These are phyloP conservation scores for Ascocoryne sarcoides DNA, from an alignment of 2,329 filamentous ascomycete species.

Conservation along the genomic window DNA sequence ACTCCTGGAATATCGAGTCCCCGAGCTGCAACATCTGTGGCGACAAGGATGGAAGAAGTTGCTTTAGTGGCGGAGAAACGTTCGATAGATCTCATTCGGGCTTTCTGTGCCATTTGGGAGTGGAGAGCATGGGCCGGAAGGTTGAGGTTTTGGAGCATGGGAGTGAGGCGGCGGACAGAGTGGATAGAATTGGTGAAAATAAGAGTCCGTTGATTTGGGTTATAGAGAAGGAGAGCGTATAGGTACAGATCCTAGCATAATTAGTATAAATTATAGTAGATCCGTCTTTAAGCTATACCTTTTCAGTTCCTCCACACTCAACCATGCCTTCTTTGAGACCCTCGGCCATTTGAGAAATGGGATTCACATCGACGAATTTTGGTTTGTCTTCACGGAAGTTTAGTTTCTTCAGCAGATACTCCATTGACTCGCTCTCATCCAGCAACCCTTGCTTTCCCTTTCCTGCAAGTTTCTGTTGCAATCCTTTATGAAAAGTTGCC, in stretches of 20 bases:
- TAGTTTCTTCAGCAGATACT: conserved; percentile 83
- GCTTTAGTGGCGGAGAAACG: conserved; percentile 63
- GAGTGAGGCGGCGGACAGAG: conserved; percentile 76
- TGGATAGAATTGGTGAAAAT: conserved; percentile 96
- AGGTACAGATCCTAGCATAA: conserved; percentile 70
- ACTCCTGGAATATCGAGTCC: conserved; percentile 90
- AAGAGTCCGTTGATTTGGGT: conserved; percentile 71
- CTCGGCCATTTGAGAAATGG: conserved; percentile 78
- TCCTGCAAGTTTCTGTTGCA: conserved; percentile 84
- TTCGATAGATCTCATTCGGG: conserved; percentile 84
- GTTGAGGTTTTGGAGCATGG: conserved; percentile 74
- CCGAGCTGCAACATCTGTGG: conserved; percentile 87
- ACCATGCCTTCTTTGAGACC: conserved; percentile 81
- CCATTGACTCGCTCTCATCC: conserved; percentile 74
- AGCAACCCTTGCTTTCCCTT: conserved; percentile 55
- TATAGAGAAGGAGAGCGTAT: conserved; percentile 76
- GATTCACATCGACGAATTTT: conserved; percentile 88
- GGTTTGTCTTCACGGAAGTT: conserved; percentile 79
- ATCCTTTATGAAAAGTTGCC: conserved; percentile 83
- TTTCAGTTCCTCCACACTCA: conserved; percentile 88
- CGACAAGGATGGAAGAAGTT: conserved; percentile 62
- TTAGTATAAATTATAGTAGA: conserved; percentile 10
- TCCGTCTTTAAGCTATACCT: conserved; percentile 42
- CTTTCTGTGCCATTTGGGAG: conserved; percentile 93
- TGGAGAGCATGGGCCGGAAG: conserved; percentile 73